Conservation (phyloP, 1,284 basidiomycete species). For the Apiotrichum domesticum region DNA sequence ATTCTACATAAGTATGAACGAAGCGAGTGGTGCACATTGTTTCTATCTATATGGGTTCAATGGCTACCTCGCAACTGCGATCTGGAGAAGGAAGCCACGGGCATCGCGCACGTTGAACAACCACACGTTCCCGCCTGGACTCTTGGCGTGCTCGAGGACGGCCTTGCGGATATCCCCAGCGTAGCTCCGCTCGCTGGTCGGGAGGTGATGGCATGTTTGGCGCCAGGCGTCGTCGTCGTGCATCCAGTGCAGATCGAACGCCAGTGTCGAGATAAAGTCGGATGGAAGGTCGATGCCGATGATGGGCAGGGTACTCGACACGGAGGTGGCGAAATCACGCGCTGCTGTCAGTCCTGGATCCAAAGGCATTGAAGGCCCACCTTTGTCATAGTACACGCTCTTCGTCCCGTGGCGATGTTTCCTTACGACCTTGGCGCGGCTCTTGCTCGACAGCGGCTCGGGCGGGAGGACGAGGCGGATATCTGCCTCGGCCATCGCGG, state of each 20-base stretch:
- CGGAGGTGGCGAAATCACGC: slow-evolving; percentile 31
- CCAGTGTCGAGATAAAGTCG: slow-evolving; percentile 29
- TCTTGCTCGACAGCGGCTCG: slow-evolving; percentile 32
- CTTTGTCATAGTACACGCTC: slow-evolving; percentile 43
- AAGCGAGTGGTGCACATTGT: not conserved
- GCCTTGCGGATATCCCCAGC: slow-evolving; percentile 30
- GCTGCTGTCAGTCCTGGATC: slow-evolving; percentile 15
- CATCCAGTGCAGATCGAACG: slow-evolving; percentile 36
- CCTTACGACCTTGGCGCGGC: slow-evolving; percentile 31
- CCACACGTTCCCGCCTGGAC: slow-evolving; percentile 28
- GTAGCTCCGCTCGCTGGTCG: slow-evolving; percentile 29
- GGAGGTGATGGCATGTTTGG: slow-evolving; percentile 16
- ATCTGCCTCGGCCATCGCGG: slow-evolving; percentile 23
- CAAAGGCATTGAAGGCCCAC: slow-evolving; percentile 10
- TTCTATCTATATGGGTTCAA: not conserved
- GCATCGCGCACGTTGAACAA: slow-evolving; percentile 57
- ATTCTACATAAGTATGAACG: slow-evolving; percentile 6
- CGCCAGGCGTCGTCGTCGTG: slow-evolving; percentile 42
- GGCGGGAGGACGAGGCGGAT: slow-evolving; percentile 42
- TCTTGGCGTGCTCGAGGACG: slow-evolving; percentile 13
- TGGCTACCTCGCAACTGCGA: not conserved
- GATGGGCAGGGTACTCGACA: slow-evolving; percentile 36
- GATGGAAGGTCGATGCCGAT: slow-evolving; percentile 39
- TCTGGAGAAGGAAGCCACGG: slow-evolving; percentile 27
- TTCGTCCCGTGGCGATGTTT: slow-evolving; percentile 43